phyloP scores from a whole-genome alignment of 2,329 filamentous ascomycete genomes.

The Aureobasidium sp. region DNA sequence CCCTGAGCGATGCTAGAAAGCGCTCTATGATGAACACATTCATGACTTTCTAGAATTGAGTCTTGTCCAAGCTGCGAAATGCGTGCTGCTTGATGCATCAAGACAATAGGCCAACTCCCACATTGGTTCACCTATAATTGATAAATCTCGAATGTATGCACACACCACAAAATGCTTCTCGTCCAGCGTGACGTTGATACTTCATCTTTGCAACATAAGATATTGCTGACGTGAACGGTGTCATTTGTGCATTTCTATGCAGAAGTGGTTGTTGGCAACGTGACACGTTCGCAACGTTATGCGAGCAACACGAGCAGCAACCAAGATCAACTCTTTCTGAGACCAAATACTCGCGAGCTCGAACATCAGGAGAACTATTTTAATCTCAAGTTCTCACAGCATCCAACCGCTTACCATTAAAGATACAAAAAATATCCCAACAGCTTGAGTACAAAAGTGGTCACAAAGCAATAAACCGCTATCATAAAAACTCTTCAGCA shows the following conservation, averaged over 20 bases:
- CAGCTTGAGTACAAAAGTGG: neutral
- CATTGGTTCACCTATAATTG: too few relatives aligned
- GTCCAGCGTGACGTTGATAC: too few relatives aligned
- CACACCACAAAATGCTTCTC: too few relatives aligned
- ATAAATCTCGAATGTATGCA: too few relatives aligned
- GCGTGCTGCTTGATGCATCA: neutral
- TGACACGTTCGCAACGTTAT: neutral
- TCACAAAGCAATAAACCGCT: neutral
- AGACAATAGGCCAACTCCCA: neutral
- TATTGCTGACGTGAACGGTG: too few relatives aligned
- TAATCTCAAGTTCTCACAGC: neutral
- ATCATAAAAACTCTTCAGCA: conserved; percentile 26
- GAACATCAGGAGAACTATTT: neutral
- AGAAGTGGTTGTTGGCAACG: neutral
- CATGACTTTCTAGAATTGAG: neutral
- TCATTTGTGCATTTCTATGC: neutral
- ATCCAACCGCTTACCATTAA: neutral
- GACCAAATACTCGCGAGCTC: too few relatives aligned
- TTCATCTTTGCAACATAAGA: too few relatives aligned
- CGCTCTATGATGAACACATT: neutral
- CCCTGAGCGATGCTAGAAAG: neutral
- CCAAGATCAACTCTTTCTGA: neutral
- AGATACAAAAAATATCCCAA: neutral
- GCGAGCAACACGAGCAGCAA: neutral
- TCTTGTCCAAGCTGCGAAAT: neutral